A percentile compares a stretch with the other conserved stretches of the same genome.
Evolutionary conservation across 495 filamentous ascomycete species (phyloP).

Genomic region (Mytilinidion resinicola): DNA sequence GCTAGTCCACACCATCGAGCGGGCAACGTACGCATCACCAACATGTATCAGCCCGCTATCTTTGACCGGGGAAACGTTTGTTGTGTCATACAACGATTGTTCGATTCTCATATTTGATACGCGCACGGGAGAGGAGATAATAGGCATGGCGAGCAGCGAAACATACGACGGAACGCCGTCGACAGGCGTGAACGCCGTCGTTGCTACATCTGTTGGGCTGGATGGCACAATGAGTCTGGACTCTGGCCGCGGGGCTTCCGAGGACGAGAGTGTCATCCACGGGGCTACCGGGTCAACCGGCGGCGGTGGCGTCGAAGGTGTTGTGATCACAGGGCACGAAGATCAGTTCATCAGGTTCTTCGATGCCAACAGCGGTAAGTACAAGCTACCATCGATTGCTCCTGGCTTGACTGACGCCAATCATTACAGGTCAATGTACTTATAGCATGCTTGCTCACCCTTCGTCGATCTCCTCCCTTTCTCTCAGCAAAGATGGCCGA

Average conservation of each 20-base stretch:
- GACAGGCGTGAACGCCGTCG: conserved; percentile 86
- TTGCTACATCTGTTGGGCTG: conserved; percentile 74
- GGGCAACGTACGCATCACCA: conserved; percentile 61
- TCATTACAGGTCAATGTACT: conserved; percentile 81
- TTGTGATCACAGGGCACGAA: conserved; percentile 91
- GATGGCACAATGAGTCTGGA: conserved; percentile 64
- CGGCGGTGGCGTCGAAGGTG: conserved; percentile 67
- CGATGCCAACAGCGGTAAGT: conserved; percentile 95
- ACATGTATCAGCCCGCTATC: conserved; percentile 89
- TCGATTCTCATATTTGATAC: conserved; percentile 89
- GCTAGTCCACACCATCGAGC: conserved; percentile 76
- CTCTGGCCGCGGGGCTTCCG: conserved; percentile 51
- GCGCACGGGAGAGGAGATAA: conserved; percentile 81
- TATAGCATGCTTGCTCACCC: conserved; percentile 98
- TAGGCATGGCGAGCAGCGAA: conserved; percentile 83
- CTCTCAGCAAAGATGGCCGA: conserved; percentile 81
- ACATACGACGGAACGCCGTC: conserved; percentile 81
- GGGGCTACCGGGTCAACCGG: conserved; percentile 79
- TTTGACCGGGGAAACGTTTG: conserved; percentile 80
- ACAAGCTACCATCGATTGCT: not conserved
- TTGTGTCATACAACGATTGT: conserved; percentile 86
- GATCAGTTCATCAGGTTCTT: conserved; percentile 94
- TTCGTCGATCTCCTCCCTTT: conserved; percentile 81
- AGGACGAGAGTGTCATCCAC: conserved; percentile 62
- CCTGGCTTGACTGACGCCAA: not conserved